These are phyloP conservation scores for Tolypocladium tundrense DNA, from an alignment of 2,329 filamentous ascomycete species.

Conservation along the genomic window DNA sequence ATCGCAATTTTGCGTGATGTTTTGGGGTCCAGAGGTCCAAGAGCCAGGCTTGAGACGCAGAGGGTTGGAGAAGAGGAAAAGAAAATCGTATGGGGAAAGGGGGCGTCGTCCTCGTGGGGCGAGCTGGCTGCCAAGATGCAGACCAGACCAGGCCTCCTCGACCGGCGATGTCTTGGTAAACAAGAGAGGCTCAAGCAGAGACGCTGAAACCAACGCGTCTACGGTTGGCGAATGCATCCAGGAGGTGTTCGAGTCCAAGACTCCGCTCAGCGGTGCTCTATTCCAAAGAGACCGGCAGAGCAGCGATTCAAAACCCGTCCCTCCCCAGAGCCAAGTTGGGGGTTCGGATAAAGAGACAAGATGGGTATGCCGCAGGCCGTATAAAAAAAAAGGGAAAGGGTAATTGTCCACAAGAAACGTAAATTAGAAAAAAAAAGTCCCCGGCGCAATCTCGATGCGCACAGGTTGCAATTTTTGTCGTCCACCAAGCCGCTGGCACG, in stretches of 20 bases:
- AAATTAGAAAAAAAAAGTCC: neutral
- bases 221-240: neutral
- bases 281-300: constrained; percentile 6
- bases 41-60: neutral
- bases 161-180: neutral
- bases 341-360: neutral
- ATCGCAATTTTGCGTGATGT: neutral
- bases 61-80: constrained; percentile 3
- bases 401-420: neutral
- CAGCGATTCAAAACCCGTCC: neutral
- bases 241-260: neutral
- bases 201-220: neutral
- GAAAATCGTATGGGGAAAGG: constrained; percentile 12
- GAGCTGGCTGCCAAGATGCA: neutral
- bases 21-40: neutral
- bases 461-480: neutral
- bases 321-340: neutral
- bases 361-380: constrained; percentile 1
- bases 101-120: neutral
- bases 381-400: neutral
- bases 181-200: neutral
- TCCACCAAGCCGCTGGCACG: neutral
- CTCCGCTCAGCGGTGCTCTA: neutral
- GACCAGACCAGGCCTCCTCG: neutral
- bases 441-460: neutral